Evolutionary conservation across 2,329 filamentous ascomycete species (phyloP).

Genomic region (Colletotrichum euphorbiae): DNA sequence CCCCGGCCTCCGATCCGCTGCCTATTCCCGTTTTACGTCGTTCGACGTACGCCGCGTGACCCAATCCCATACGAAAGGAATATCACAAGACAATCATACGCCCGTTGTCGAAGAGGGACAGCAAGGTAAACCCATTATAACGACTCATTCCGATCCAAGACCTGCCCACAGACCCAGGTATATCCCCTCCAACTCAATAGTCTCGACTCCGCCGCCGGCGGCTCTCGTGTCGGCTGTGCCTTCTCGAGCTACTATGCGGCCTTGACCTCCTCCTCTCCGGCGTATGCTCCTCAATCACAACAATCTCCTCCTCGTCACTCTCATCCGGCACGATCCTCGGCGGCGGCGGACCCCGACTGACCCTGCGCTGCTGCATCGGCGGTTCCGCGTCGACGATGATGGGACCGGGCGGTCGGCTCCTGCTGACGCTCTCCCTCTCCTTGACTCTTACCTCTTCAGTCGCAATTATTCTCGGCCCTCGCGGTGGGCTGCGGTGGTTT

Average conservation of each 20-base stretch:
- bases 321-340: conserved; percentile 46
- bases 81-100: too few relatives aligned
- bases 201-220: conserved; percentile 33
- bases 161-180: background rate
- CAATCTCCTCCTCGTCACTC: conserved; percentile 46
- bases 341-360: conserved; percentile 42
- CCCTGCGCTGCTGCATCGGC: conserved; percentile 37
- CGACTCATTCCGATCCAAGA: background rate
- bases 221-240: conserved; percentile 29
- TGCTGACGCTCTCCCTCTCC: conserved; percentile 38
- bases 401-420: conserved; percentile 25
- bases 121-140: conserved; percentile 5
- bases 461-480: conserved; percentile 42
- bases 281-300: conserved; percentile 52
- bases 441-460: conserved; percentile 47
- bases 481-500: conserved; percentile 31
- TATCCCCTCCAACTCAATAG: conserved; percentile 18
- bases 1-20: background rate
- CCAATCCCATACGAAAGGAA: background rate
- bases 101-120: too few relatives aligned
- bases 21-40: background rate
- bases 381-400: conserved; percentile 46
- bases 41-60: background rate
- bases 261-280: conserved; percentile 43
- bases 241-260: conserved; percentile 41